A percentile compares a stretch with the other conserved stretches of the same genome.
These are phyloP conservation scores for Sphaerulina musiva DNA, from an alignment of 2,329 filamentous ascomycete genomes.

Conservation along the genomic window DNA sequence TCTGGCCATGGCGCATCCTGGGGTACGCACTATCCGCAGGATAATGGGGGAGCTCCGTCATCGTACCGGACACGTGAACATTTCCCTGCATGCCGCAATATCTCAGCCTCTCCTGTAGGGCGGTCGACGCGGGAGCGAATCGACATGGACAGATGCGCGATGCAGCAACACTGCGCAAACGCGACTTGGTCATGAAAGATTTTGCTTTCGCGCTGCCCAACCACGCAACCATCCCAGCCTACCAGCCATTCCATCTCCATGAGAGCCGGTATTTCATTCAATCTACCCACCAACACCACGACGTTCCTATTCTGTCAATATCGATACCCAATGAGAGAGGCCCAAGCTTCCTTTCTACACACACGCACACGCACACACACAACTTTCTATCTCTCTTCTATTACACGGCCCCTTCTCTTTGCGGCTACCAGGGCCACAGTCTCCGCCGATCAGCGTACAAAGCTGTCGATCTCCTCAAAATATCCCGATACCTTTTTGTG, in stretches of 20 bases:
- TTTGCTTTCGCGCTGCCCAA: background rate
- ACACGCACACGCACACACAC: background rate
- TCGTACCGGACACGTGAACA: background rate
- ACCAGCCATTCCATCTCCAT: background rate
- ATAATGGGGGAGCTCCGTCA: background rate
- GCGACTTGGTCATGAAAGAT: background rate
- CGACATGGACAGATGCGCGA: background rate
- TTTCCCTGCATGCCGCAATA: slow-evolving; percentile 1
- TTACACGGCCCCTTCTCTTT: background rate
- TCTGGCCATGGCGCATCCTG: background rate
- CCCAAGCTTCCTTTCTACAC: background rate
- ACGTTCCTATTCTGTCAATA: slow-evolving; percentile 4
- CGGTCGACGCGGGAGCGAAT: background rate
- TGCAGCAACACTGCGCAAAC: background rate
- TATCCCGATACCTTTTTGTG: background rate
- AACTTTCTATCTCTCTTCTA: background rate
- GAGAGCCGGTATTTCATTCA: background rate
- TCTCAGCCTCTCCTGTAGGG: background rate
- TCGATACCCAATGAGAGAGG: slow-evolving; percentile 11
- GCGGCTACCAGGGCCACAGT: background rate
- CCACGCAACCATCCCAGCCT: background rate
- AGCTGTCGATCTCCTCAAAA: background rate
- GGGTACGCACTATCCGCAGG: background rate
- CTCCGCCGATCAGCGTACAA: background rate
- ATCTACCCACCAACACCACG: background rate